phyloP scores from a whole-genome alignment of 371 early-diverging fungal species.

The Synchytrium microbalum region DNA sequence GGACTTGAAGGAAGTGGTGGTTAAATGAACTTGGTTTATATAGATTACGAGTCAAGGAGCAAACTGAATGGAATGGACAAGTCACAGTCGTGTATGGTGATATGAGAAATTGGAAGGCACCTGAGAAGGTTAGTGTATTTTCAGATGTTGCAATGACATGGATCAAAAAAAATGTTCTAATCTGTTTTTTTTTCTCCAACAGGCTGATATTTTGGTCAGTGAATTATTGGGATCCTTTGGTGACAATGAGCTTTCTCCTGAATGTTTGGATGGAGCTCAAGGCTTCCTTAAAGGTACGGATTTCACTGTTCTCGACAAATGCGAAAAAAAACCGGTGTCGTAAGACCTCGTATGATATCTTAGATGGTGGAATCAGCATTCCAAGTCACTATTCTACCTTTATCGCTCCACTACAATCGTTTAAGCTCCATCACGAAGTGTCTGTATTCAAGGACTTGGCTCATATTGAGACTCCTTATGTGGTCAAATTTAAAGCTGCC shows the following conservation, averaged over 20 bases:
- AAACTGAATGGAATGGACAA: constrained; percentile 64
- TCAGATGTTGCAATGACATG: background rate
- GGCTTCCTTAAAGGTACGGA: constrained; percentile 61
- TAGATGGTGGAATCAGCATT: constrained; percentile 78
- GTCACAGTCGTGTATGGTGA: constrained; percentile 80
- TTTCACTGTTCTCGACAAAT: too few species aligned
- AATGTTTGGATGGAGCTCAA: constrained; percentile 90
- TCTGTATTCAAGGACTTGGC: constrained; percentile 53
- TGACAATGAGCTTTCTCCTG: constrained; percentile 95
- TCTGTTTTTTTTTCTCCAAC: constrained; percentile 11
- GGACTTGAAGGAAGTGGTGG: background rate
- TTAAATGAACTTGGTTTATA: background rate
- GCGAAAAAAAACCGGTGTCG: background rate
- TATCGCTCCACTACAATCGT: constrained; percentile 76
- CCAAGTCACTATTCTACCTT: constrained; percentile 75
- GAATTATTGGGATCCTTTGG: constrained; percentile 92
- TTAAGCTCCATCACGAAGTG: constrained; percentile 59
- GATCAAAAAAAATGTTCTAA: background rate
- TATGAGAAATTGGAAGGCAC: constrained; percentile 81
- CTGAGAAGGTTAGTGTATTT: constrained; percentile 45
- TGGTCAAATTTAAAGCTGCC: constrained; percentile 80
- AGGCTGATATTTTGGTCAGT: constrained; percentile 82
- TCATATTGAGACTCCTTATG: constrained; percentile 82
- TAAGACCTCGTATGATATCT: background rate
- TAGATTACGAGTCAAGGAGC: constrained; percentile 70